Conservation (phyloP, 306 rosid species). For the Sechiopsis laciniata region DNA sequence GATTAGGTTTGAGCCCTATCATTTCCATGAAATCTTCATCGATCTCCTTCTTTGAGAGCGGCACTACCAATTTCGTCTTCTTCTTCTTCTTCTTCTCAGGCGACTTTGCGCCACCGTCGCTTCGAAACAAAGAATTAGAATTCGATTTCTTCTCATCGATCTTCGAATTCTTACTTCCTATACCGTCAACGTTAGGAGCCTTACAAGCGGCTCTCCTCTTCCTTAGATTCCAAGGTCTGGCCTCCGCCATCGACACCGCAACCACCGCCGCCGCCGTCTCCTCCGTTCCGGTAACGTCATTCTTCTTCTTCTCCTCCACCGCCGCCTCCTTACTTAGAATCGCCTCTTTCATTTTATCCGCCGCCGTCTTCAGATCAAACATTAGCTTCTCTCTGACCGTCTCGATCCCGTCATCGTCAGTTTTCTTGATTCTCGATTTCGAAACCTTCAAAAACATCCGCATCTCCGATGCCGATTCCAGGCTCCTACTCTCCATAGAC, state of each 20-base stretch:
- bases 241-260: conserved; percentile 26
- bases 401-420: conserved; percentile 54
- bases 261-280: conserved; percentile 10
- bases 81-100: conserved; percentile 42
- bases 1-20: conserved; percentile 51
- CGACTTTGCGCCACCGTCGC: conserved; percentile 1
- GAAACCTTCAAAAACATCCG: conserved; percentile 21
- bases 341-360: conserved; percentile 67
- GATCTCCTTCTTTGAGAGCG: conserved; percentile 54
- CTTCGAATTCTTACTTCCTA: conserved; percentile 37
- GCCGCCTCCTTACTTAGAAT: conserved; percentile 45
- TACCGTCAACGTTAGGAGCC: conserved; percentile 39
- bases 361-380: conserved; percentile 74
- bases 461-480: conserved; percentile 32
- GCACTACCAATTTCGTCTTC: conserved; percentile 37
- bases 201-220: conserved; percentile 51
- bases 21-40: conserved; percentile 64
- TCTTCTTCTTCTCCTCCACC: conserved; percentile 20
- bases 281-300: conserved; percentile 12
- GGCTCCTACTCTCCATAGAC: conserved; percentile 25
- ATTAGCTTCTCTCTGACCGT: conserved; percentile 78
- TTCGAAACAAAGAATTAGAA: conserved; percentile 32
- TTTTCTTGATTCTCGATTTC: conserved; percentile 35
- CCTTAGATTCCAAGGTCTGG: conserved; percentile 74
- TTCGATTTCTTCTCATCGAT: conserved; percentile 49